These are phyloP conservation scores for Setaria italica DNA, from an alignment of 202 grass and related monocot genomes.

Conservation along the genomic window DNA sequence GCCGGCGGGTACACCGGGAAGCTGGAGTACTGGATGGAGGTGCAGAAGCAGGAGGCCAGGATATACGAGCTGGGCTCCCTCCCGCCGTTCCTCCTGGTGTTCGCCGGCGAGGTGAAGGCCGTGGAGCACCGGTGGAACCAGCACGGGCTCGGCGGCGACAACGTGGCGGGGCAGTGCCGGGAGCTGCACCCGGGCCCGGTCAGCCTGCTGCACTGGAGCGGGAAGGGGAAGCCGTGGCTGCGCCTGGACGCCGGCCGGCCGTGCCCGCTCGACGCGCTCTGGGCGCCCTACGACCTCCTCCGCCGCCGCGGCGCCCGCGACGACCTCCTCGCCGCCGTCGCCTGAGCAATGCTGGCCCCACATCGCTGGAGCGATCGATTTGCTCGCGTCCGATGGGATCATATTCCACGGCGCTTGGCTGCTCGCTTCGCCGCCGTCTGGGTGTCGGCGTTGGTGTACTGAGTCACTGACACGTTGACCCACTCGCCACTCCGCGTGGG, in stretches of 20 bases:
- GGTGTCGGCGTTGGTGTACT: conserved; percentile 38
- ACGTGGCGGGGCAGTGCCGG: conserved; percentile 81
- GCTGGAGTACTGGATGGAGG: conserved; percentile 96
- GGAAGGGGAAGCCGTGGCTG: conserved; percentile 94
- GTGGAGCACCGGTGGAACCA: conserved; percentile 97
- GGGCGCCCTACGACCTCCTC: conserved; percentile 89
- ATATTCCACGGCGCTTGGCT: conserved; percentile 11
- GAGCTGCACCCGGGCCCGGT: conserved; percentile 83
- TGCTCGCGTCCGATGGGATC: conserved; percentile 41
- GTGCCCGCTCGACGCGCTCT: conserved; percentile 83
- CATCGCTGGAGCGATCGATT: conserved; percentile 16
- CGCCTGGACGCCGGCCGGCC: conserved; percentile 76
- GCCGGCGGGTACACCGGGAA: conserved; percentile 67
- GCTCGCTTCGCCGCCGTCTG: conserved; percentile 37
- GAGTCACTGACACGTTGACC: conserved; percentile 38
- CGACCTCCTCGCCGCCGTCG: conserved; percentile 71
- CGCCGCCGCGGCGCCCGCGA: conserved; percentile 53
- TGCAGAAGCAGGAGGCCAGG: conserved; percentile 85
- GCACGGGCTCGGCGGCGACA: conserved; percentile 91
- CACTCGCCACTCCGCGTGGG: not conserved
- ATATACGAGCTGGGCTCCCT: conserved; percentile 93
- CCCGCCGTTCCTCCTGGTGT: conserved; percentile 87
- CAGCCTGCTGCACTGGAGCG: conserved; percentile 96
- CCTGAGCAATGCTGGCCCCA: conserved; percentile 47
- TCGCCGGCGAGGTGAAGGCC: conserved; percentile 86